Evolutionary conservation across 1,139 yeast species (phyloP), one percentile per base, ranked within the genome.

Genomic region (Hyphopichia fennica): DNA sequence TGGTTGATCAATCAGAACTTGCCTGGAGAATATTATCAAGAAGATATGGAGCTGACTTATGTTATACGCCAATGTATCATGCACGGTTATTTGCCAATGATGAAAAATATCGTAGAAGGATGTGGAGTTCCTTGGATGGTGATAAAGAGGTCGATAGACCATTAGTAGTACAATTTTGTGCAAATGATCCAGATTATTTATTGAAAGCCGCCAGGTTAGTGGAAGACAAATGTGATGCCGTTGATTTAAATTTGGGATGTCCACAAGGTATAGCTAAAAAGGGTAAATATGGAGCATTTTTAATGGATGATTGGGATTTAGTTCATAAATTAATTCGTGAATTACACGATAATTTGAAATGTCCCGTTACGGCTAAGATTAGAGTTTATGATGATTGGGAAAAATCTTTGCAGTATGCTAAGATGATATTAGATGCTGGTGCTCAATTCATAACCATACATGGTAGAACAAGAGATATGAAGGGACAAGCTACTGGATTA

Each of bases 31-130:
- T 89, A 15, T 67, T 95, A 16, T 87, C 96, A 2, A 75, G 98
- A 46, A 74, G 79, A 49, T 85, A 91, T 57, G 99, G 99, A 1
- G 99, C 99, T 0, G 88, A 91, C 4, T 69, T 95, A 34, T 89
- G 97, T 56, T 95, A 91, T 56, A 88, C 99, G 0, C 99, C 99
- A 2, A 95, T 95, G 99, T 79, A 86, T 52, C 98, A 95, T 63
- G 96, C 99, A 4, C 75, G 91, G 41, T 68, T 90, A 33, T 95
- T 95, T 67, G 95, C 95, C 20, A 87, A 87, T 2, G 86, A 85
- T 41, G 86, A 82, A 45, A 86, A 87, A 55, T 93, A 93, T 59
- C 74, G 98, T 38, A 68, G 70, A 29, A 87, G 81, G 45, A 85
- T 85, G 85, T 85, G 95, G 81, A 69, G 82, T 38, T 79, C 77